Evolutionary conservation across 345 rosid genomes (phyloP).

Genomic region (Psidium friedrichsthalianum): DNA sequence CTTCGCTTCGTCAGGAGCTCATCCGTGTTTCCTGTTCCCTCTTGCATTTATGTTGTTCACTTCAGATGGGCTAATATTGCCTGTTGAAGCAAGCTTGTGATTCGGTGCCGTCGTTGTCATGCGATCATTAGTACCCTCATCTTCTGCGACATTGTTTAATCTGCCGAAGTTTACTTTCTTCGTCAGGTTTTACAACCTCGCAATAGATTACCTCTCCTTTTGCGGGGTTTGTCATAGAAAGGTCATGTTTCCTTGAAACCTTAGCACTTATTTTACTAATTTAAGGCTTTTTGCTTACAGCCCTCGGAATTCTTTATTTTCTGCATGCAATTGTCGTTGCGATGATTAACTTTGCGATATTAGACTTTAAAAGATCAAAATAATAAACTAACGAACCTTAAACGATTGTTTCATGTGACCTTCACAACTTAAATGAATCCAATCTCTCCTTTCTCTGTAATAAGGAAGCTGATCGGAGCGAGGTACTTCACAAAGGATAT

Average conservation of each 20-base stretch:
- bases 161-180: not conserved
- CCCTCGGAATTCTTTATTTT: not conserved
- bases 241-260: not conserved
- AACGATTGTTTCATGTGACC: not conserved
- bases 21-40: not conserved
- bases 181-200: not conserved
- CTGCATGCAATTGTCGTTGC: not conserved
- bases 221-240: not conserved
- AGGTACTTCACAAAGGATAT: slow-evolving; percentile 19
- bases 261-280: not conserved
- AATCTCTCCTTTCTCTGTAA: not conserved
- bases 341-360: not conserved
- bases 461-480: slow-evolving; percentile 37
- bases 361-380: not conserved
- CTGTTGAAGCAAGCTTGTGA: not conserved
- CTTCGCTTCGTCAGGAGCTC: not conserved
- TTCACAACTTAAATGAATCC: not conserved
- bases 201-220: not conserved
- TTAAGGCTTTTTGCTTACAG: not conserved
- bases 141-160: not conserved
- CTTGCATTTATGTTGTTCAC: not conserved
- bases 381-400: not conserved
- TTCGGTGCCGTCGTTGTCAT: not conserved
- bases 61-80: not conserved
- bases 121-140: not conserved